Percentiles rank a stretch among this genome's conserved stretches.
Conservation (phyloP, 2,329 filamentous ascomycete species). For the Talaromyces amestolkiae region DNA sequence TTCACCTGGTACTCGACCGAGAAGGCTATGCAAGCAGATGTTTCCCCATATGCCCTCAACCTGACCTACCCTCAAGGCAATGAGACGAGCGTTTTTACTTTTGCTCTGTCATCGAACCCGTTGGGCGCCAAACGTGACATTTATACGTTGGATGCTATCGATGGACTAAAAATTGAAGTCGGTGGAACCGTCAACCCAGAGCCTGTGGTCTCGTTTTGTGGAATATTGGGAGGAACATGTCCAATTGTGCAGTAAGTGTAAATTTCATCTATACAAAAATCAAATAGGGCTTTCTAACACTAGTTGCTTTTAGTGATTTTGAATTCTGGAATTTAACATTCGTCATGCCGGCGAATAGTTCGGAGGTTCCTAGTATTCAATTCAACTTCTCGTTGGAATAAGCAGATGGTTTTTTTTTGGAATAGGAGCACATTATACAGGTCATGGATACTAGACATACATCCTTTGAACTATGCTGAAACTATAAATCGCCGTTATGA, state of each 20-base stretch:
- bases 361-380: slow-evolving; percentile 16
- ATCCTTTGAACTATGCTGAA: too few species aligned
- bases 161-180: slow-evolving; percentile 21
- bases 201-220: slow-evolving; percentile 19
- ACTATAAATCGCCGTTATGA: too few species aligned
- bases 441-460: too few species aligned
- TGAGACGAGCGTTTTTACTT: slow-evolving; percentile 49
- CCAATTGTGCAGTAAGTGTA: slow-evolving; percentile 20
- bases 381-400: slow-evolving; percentile 13
- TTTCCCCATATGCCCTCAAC: slow-evolving; percentile 45
- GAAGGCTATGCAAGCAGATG: slow-evolving; percentile 41
- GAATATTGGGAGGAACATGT: slow-evolving; percentile 16
- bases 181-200: slow-evolving; percentile 18
- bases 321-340: slow-evolving; percentile 20
- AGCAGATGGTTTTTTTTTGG: too few species aligned
- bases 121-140: slow-evolving; percentile 19
- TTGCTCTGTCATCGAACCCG: slow-evolving; percentile 29
- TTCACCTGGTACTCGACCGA: slow-evolving; percentile 42
- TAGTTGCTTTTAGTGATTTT: slow-evolving; percentile 1
- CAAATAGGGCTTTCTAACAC: not conserved
- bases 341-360: slow-evolving; percentile 11
- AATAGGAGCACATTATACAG: too few species aligned
- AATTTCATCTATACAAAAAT: not conserved
- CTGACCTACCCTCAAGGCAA: slow-evolving; percentile 57
- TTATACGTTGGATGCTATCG: slow-evolving; percentile 17